Evolutionary conservation across 148 eudicot species (phyloP), one percentile per base, ranked within the genome.

Genomic region (Camellia lanceoleosa): DNA sequence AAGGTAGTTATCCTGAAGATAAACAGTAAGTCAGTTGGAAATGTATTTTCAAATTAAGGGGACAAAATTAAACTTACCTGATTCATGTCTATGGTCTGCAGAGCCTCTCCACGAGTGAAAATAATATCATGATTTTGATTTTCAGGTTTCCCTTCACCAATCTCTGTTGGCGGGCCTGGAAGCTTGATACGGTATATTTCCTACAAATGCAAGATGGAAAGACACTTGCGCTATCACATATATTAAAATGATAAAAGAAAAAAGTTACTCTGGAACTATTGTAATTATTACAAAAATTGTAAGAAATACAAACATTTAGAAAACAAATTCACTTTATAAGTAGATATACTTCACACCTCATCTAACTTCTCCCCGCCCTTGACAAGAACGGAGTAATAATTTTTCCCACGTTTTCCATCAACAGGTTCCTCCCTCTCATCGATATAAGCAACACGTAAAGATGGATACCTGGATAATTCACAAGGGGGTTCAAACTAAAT

Each of bases 101-200:
- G 85, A 78, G 98, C 99, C 88, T 96, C 99, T 85, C 99, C 99
- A 74, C 98, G 98, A 68, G 99, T 96, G 82, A 96, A 96, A 83
- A 96, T 90, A 75, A 96, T 93, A 67, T 98, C 99, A 91, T 96
- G 98, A 86, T 96, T 96, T 86, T 96, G 99, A 86, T 96, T 96
- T 84, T 96, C 99, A 75, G 99, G 98, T 84, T 96, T 96, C 18
- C 99, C 99, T 90, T 96, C 99, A 79, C 99, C 99, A 68, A 96
- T 91, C 73, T 85, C 90, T 63, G 93, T 87, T 41, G 99, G 98
- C 64, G 90, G 89, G 59, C 99, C 99, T 19, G 98, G 99, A 82
- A 96, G 95, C 93, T 92, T 96, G 87, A 96, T 96, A 47, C 99
- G 97, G 75, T 96, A 96, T 87, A 96, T 96, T 96, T 96, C 99